Percentiles rank a stretch among this genome's conserved stretches.
Conservation (phyloP, 148 eudicot species). For the Bassia scoparia region DNA sequence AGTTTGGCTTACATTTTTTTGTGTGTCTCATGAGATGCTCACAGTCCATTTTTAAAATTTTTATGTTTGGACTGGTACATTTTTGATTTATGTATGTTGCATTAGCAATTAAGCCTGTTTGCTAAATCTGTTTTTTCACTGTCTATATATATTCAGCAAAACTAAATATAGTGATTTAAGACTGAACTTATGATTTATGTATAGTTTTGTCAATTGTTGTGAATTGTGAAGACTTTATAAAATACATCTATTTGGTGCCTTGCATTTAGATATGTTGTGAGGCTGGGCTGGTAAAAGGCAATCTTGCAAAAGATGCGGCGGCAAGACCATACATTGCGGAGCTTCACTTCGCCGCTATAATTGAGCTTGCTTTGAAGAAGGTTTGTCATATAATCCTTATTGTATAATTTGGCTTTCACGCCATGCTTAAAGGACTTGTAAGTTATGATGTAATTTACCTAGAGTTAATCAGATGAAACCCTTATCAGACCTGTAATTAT, state of each 20-base stretch:
- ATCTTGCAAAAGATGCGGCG: constrained; percentile 83
- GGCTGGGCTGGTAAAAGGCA: constrained; percentile 90
- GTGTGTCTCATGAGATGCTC: neutral
- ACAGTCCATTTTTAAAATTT: neutral
- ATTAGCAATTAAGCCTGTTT: neutral
- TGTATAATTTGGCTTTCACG: constrained; percentile 6
- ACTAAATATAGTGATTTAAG: neutral
- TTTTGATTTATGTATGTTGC: neutral
- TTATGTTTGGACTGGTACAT: too few relatives aligned
- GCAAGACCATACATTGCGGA: constrained; percentile 81
- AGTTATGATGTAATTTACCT: neutral
- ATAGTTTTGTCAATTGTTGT: neutral
- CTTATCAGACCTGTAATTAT: neutral
- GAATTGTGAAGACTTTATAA: neutral
- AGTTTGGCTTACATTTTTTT: neutral
- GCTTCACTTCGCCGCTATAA: constrained; percentile 89
- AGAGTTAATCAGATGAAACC: neutral
- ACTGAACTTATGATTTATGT: neutral
- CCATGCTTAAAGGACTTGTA: neutral
- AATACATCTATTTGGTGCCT: constrained; percentile 6
- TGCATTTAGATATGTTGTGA: constrained; percentile 75
- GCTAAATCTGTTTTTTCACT: neutral
- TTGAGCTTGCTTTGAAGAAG: constrained; percentile 89
- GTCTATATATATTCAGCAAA: neutral
- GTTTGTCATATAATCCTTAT: constrained; percentile 33